Conservation (phyloP, 108 stramenopile species). For the Schizochytrium sp. region DNA sequence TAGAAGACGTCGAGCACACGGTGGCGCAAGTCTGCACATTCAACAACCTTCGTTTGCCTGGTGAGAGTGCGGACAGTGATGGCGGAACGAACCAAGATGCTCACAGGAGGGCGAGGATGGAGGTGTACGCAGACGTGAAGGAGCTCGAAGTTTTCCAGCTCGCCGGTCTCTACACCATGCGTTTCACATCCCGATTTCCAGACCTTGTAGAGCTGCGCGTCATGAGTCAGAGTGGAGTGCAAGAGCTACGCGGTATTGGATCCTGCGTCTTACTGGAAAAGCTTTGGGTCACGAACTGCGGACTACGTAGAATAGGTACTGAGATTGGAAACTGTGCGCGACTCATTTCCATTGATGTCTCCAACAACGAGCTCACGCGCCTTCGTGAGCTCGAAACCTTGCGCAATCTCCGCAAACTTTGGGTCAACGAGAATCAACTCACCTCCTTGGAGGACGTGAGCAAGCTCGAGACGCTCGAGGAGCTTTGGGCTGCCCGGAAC, state of each 20-base stretch:
- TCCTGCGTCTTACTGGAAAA: background rate
- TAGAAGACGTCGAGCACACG: background rate
- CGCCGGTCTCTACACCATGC: background rate
- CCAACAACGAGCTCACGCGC: constrained; percentile 16
- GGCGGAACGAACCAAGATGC: background rate
- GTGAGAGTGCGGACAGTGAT: background rate
- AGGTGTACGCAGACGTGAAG: background rate
- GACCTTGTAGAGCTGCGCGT: background rate
- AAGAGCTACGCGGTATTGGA: background rate
- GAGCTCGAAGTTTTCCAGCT: background rate
- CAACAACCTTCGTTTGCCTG: background rate
- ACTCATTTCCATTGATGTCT: background rate
- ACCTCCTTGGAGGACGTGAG: background rate
- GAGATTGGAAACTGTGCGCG: background rate
- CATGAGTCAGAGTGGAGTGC: background rate
- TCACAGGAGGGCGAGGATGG: background rate
- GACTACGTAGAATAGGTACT: background rate
- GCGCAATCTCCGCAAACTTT: constrained; percentile 22
- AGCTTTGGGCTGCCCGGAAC: constrained; percentile 35
- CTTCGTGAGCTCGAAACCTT: constrained; percentile 16
- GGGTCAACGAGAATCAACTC: constrained; percentile 39
- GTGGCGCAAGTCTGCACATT: background rate
- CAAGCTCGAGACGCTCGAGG: constrained; percentile 17
- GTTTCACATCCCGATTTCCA: background rate
- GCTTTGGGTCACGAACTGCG: constrained; percentile 14